These are phyloP conservation scores for Candida tallmaniae DNA, from an alignment of 805 yeast genomes.

Conservation along the genomic window DNA sequence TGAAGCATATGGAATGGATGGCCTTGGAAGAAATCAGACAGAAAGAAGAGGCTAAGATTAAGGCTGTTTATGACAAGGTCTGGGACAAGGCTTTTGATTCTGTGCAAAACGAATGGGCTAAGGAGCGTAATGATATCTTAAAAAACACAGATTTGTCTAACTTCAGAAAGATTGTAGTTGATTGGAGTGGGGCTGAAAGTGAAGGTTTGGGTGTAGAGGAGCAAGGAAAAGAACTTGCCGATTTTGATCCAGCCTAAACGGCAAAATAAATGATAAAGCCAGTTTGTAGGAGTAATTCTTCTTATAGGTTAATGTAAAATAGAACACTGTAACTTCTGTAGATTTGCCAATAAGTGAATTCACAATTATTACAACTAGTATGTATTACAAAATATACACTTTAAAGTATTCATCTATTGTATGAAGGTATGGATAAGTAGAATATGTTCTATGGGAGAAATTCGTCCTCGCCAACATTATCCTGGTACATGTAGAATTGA, in stretches of 20 bases:
- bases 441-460: background rate
- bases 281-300: no score
- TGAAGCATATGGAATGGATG: constrained; percentile 81
- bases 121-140: constrained; percentile 65
- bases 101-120: constrained; percentile 66
- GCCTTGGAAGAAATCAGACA: constrained; percentile 71
- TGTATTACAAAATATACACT: no score
- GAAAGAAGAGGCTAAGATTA: constrained; percentile 57
- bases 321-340: no score
- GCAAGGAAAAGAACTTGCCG: constrained; percentile 33
- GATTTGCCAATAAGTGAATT: no score
- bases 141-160: constrained; percentile 68
- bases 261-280: background rate
- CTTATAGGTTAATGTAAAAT: no score
- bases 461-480: constrained; percentile 13
- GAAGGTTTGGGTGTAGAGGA: constrained; percentile 23
- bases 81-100: constrained; percentile 80
- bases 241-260: constrained; percentile 30
- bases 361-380: no score
- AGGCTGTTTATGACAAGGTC: constrained; percentile 61
- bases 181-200: constrained; percentile 65
- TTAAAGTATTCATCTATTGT: no score
- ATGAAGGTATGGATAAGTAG: no score
- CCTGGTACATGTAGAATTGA: constrained; percentile 62
- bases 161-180: constrained; percentile 49